Evolutionary conservation across 345 rosid genomes (phyloP), one percentile per base, ranked within the genome.

Genomic region (Zanthoxylum bungeanum): DNA sequence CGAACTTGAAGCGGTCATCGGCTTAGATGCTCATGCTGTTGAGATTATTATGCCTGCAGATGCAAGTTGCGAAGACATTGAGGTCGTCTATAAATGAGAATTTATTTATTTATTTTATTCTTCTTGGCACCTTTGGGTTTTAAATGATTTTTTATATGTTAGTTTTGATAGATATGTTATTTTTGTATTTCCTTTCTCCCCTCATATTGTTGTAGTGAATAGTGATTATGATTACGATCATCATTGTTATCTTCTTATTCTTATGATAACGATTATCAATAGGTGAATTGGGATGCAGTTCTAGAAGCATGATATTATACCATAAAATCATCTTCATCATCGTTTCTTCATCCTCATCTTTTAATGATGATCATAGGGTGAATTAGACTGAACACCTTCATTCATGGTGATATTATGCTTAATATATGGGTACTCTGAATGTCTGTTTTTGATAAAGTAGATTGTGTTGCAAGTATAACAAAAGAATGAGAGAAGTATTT

Each of bases 51-150:
- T 92, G 85, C 99, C 99, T 44, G 60, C 85, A 68, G 97, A 95
- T 80, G 93, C 98, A 71, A 95, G 99, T 80, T 91, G 98, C 28
- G 96, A 89, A 83, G 99, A 95, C 55, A 89, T 95, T 67, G 96
- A 95, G 97, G 98, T 95, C 65, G 64, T 60, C 5, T 58, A n/a
- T 47, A 0, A 27, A 68, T 61, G 36, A n/a, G 55, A 58, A 34
- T 19, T 44, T 17, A 7, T 12, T 55, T 55, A 27, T 65, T 39
- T 72, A 19, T 50, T 59, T 52, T 21, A 55, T 60, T 36, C 24
- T 50, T 14, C 33, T 7, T 28, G 21, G 27, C 39, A 22, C 63
- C 31, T 56, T 53, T 14, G 17, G 39, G 25, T 66, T 49, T 17
- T 46, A 4, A 46, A 64, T 46, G 16, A 64, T 33, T 27, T 31